These are phyloP conservation scores for Gynostemma pentaphyllum DNA, from an alignment of 306 rosid genomes.

Conservation along the genomic window DNA sequence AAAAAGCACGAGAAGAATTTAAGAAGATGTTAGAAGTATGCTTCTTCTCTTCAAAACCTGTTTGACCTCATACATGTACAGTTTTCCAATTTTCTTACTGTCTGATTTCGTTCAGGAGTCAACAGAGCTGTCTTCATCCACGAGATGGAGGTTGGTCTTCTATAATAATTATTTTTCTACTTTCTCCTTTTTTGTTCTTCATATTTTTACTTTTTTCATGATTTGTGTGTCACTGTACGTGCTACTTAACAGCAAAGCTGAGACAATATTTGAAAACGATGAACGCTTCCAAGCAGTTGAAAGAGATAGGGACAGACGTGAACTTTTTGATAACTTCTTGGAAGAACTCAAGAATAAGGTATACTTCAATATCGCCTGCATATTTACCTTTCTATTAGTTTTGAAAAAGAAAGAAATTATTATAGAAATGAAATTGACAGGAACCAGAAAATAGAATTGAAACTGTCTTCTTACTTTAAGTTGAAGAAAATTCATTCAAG, in stretches of 20 bases:
- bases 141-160: slow-evolving; percentile 68
- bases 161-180: neutral
- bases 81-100: slow-evolving; percentile 11
- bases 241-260: slow-evolving; percentile 55
- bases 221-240: neutral
- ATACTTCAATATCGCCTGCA: slow-evolving; percentile 15
- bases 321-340: slow-evolving; percentile 58
- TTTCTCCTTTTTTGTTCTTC: neutral
- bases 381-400: neutral
- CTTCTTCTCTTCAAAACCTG: slow-evolving; percentile 15
- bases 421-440: too few species aligned
- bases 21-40: slow-evolving; percentile 83
- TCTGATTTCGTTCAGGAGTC: slow-evolving; percentile 55
- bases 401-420: too few species aligned
- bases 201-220: neutral
- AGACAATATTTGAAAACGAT: slow-evolving; percentile 61
- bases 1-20: slow-evolving; percentile 80
- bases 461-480: too few species aligned
- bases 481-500: too few species aligned
- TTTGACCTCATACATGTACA: slow-evolving; percentile 7
- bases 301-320: slow-evolving; percentile 82
- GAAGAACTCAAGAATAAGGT: slow-evolving; percentile 67
- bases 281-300: slow-evolving; percentile 82
- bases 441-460: too few species aligned
- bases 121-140: slow-evolving; percentile 57